These are phyloP conservation scores for Diaporthe citriasiana DNA, from an alignment of 2,329 filamentous ascomycete genomes.

Conservation along the genomic window DNA sequence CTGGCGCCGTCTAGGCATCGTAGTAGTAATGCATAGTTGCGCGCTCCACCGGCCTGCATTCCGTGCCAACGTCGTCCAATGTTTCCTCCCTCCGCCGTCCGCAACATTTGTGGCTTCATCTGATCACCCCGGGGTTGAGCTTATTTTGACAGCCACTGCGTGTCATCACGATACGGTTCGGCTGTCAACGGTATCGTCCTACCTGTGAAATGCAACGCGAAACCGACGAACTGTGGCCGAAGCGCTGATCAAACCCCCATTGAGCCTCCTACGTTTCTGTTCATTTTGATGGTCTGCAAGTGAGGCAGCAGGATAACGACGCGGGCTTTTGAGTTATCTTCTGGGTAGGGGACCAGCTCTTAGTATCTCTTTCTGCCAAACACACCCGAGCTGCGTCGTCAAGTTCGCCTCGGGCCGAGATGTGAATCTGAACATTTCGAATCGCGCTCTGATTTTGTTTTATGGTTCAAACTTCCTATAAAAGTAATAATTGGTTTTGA, in stretches of 20 bases:
- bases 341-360: too few species aligned
- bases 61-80: conserved; percentile 17
- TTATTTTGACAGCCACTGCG: conserved; percentile 25
- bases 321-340: background rate
- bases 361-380: background rate
- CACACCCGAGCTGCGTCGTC: background rate
- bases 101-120: conserved; percentile 27
- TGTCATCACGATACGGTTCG: conserved; percentile 23
- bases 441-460: background rate
- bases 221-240: conserved; percentile 23
- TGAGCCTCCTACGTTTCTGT: conserved; percentile 4
- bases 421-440: background rate
- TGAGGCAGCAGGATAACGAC: background rate
- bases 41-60: background rate
- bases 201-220: conserved; percentile 26
- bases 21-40: conserved; percentile 10
- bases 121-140: background rate
- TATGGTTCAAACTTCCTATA: background rate
- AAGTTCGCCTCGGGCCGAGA: background rate
- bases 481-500: background rate
- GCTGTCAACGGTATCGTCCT: conserved; percentile 10
- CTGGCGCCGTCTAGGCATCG: conserved; percentile 7
- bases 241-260: conserved; percentile 15
- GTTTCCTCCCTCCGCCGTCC: background rate
- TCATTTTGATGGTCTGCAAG: background rate